These are phyloP conservation scores for Eucalyptus cloeziana DNA, from an alignment of 345 rosid genomes.

Conservation along the genomic window DNA sequence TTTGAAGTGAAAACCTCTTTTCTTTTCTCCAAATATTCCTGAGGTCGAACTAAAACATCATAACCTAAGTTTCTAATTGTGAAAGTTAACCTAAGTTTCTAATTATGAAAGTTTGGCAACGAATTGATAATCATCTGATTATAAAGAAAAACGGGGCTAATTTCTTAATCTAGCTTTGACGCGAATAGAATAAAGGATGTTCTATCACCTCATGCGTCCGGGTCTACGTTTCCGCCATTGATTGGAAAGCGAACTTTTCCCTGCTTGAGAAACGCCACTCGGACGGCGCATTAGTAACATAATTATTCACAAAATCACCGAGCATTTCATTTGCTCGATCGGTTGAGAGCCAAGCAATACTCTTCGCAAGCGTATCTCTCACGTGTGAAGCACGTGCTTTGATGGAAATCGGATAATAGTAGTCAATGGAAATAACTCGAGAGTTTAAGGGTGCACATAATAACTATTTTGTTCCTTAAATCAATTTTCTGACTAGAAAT, in stretches of 20 bases:
- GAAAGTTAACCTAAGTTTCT: background rate
- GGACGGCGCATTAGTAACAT: background rate
- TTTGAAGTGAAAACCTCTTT: background rate
- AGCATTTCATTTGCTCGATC: background rate
- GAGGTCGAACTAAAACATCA: background rate
- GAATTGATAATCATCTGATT: background rate
- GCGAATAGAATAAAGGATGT: background rate
- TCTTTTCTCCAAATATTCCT: background rate
- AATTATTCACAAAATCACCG: background rate
- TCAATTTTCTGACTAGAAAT: too few species aligned
- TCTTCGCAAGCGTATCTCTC: background rate
- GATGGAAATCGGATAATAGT: background rate
- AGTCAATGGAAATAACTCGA: too few species aligned
- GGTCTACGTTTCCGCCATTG: background rate
- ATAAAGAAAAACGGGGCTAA: background rate
- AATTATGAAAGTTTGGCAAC: background rate
- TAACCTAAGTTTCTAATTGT: background rate
- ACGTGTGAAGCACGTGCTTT: background rate
- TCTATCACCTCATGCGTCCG: background rate
- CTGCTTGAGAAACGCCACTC: background rate
- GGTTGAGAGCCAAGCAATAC: background rate
- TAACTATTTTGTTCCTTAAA: accelerated
- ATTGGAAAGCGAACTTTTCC: background rate
- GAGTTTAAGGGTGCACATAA: too few species aligned
- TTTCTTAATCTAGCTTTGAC: background rate